phyloP scores from a whole-genome alignment of 164 flowering plant genomes.

The Chloranthus sessilifolius region DNA sequence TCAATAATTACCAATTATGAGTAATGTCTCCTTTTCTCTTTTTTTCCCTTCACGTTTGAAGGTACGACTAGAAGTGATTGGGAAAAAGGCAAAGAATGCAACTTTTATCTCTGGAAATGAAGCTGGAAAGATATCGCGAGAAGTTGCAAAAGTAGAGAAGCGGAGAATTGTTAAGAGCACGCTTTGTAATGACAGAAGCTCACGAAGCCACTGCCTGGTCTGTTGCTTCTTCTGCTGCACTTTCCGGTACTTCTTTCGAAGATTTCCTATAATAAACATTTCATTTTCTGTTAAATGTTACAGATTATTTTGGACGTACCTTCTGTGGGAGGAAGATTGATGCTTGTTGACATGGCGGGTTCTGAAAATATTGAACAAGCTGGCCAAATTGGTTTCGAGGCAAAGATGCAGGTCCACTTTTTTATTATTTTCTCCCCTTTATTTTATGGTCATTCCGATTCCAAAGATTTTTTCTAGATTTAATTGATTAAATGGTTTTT shows the following conservation, averaged over 20 bases:
- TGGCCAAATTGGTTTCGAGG: slow-evolving; percentile 90
- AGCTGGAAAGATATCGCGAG: slow-evolving; percentile 88
- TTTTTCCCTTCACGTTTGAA: slow-evolving; percentile 25
- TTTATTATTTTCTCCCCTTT: neutral
- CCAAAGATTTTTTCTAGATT: neutral
- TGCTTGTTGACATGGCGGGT: slow-evolving; percentile 99
- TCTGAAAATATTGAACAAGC: slow-evolving; percentile 99
- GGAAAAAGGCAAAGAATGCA: slow-evolving; percentile 94
- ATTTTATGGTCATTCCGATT: neutral
- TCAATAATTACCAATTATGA: no score
- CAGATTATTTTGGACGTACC: slow-evolving; percentile 96
- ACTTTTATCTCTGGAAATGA: slow-evolving; percentile 88
- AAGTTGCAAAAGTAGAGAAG: slow-evolving; percentile 95
- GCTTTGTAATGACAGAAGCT: slow-evolving; percentile 87
- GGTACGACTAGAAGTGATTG: slow-evolving; percentile 96
- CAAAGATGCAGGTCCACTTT: slow-evolving; percentile 83
- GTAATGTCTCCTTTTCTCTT: neutral
- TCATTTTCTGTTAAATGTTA: neutral
- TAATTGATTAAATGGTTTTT: neutral
- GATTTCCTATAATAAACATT: neutral
- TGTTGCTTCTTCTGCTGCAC: neutral
- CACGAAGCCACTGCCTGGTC: slow-evolving; percentile 99
- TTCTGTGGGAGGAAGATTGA: slow-evolving; percentile 82
- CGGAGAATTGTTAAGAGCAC: slow-evolving; percentile 89
- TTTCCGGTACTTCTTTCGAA: neutral